Evolutionary conservation across 2,329 filamentous ascomycete species (phyloP).

Genomic region (Calonectria naviculata): DNA sequence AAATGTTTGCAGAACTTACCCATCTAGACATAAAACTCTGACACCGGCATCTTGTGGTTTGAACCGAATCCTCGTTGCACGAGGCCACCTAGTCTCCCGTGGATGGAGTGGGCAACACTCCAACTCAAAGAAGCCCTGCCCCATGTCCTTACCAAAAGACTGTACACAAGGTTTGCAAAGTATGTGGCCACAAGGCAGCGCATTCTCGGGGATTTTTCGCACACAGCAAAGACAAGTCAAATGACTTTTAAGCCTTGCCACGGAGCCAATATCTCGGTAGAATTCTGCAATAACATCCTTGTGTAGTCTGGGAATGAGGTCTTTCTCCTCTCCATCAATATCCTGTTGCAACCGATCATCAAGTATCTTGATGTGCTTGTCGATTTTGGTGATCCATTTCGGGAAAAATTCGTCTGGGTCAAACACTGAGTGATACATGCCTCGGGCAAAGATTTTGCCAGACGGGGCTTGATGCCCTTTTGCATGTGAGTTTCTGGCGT

Average conservation of each 20-base stretch:
- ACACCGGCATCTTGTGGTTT: conserved; percentile 17
- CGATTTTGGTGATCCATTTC: background rate
- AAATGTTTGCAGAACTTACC: background rate
- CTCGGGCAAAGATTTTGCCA: conserved; percentile 1
- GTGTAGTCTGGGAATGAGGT: conserved; percentile 4
- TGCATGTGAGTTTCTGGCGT: background rate
- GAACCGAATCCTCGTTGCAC: background rate
- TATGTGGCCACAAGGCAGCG: conserved; percentile 12
- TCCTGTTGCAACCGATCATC: background rate
- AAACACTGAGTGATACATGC: background rate
- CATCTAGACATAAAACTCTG: conserved; percentile 10
- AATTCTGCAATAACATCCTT: background rate
- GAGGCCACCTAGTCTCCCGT: background rate
- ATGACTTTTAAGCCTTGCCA: background rate
- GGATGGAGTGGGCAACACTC: conserved; percentile 4
- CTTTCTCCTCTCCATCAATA: background rate
- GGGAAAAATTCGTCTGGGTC: background rate
- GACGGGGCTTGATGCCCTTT: conserved; percentile 11
- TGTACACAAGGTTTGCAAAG: conserved; percentile 15
- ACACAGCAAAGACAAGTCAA: conserved; percentile 15
- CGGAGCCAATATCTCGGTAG: background rate
- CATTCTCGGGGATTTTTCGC: conserved; percentile 13
- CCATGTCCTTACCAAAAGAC: background rate
- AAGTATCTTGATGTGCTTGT: background rate
- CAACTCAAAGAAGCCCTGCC: background rate